Evolutionary conservation across 768 basidiomycete genomes (phyloP), one percentile per base, ranked within the genome.

Genomic region (Kwoniella mangroviensis): DNA sequence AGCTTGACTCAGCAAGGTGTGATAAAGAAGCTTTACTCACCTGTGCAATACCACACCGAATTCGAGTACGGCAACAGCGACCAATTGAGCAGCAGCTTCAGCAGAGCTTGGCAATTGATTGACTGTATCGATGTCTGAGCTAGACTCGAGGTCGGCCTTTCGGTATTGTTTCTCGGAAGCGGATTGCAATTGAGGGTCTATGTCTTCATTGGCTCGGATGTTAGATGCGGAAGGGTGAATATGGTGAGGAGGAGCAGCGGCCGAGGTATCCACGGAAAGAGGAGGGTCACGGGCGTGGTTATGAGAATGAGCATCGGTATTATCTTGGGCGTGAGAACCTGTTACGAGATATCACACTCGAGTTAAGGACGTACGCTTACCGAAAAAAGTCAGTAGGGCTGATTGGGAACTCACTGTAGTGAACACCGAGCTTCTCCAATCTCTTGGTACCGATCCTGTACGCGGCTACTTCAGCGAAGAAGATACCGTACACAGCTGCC

Each of bases 41-140:
- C 90, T 92, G 79, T 95, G 94, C 41, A 98, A 83, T 5, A 93
- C 82, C 40, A 98, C 93, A 75, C 96, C 96, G 76, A 97, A 96
- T 80, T 99, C 96, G 57, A 99, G 86, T 68, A 98, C 94, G 42
- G 88, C 92, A 57, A 99, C 87, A 15, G 94, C 94, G 57, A 97
- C 86, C 45, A 94, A 83, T 81, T 95, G 93, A 2, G 92, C 89
- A 0, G 76, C 57, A 22, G 78, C 81, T n/a, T 82, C 81, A 40
- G 81, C 71, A 24, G 64, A 12, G 10, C 54, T 60, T 7, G 75
- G 73, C 60, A 67, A 13, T 9, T 68, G 66, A 54, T 74, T 72
- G 57, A 79, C n/a, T 12, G 72, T 65, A 17, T 60, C 34, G 45
- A 58, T 63, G 22, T 67, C 70, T 22, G 51, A 55, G 21, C 41